Conservation (phyloP, 2,329 filamentous ascomycete species). For the Stagonosporopsis rhizophila region DNA sequence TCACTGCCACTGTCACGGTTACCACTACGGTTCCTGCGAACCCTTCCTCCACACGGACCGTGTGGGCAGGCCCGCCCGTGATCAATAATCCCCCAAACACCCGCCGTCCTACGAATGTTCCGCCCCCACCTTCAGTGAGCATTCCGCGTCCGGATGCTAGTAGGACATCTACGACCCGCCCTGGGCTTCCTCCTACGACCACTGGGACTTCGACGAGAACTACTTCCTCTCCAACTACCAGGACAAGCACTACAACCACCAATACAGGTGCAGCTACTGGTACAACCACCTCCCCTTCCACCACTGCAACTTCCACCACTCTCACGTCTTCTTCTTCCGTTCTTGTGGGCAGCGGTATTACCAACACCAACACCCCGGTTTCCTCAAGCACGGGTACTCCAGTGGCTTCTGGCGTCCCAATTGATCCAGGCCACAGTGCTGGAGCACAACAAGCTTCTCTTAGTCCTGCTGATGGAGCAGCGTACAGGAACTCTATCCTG, state of each 20-base stretch:
- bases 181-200: too few relatives aligned
- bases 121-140: slow-evolving; percentile 5
- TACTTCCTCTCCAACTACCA: neutral
- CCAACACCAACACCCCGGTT: neutral
- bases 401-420: slow-evolving; percentile 4
- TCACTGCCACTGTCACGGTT: slow-evolving; percentile 28
- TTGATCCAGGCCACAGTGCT: slow-evolving; percentile 22
- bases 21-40: slow-evolving; percentile 28
- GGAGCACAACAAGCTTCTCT: slow-evolving; percentile 38
- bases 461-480: slow-evolving; percentile 22
- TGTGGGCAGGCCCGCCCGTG: slow-evolving; percentile 16
- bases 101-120: slow-evolving; percentile 1
- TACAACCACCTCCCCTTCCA: neutral
- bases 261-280: neutral
- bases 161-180: slow-evolving; percentile 2
- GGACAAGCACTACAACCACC: neutral
- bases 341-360: neutral
- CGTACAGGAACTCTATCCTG: slow-evolving; percentile 52
- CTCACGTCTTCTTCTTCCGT: neutral
- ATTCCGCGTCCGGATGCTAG: slow-evolving; percentile 1
- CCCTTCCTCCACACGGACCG: slow-evolving; percentile 17
- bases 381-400: neutral
- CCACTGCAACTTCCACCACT: neutral
- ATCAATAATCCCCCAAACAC: slow-evolving; percentile 2
- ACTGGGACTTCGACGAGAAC: neutral